These are phyloP conservation scores for Hanseniaspora occidentalis DNA, from an alignment of 805 yeast genomes.

Conservation along the genomic window DNA sequence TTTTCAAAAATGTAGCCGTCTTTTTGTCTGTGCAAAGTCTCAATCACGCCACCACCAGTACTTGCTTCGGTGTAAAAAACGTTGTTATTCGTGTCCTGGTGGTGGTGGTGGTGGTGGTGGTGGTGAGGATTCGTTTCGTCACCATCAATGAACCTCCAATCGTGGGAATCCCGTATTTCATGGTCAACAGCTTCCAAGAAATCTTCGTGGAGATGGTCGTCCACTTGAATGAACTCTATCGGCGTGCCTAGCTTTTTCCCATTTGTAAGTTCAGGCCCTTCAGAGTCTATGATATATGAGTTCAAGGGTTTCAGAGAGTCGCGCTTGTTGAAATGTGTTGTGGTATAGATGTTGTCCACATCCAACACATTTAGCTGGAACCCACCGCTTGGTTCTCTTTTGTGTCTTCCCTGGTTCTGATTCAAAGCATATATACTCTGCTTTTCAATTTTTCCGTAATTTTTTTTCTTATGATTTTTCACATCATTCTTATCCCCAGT, in stretches of 20 bases:
- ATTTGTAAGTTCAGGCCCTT: constrained; percentile 9
- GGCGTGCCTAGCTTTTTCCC: not conserved
- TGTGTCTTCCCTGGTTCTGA: not conserved
- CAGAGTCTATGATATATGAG: constrained; percentile 6
- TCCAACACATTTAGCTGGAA: not conserved
- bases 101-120: no score
- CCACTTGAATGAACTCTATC: not conserved
- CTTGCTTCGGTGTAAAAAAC: no score
- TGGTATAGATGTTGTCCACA: not conserved
- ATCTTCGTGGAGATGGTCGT: not conserved
- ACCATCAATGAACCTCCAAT: not conserved
- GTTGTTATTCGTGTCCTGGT: no score
- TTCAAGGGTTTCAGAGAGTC: not conserved
- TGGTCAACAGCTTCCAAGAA: no score
- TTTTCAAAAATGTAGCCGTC: not conserved
- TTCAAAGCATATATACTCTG: not conserved
- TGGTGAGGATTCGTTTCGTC: not conserved
- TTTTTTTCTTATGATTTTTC: no score
- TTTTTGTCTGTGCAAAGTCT: not conserved
- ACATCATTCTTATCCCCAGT: no score
- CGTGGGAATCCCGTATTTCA: no score
- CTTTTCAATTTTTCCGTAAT: no score
- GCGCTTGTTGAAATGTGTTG: not conserved
- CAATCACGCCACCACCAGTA: no score
- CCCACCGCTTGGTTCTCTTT: not conserved